Evolutionary conservation across 768 basidiomycete species (phyloP).

Genomic region (Lactifluus hygrophoroides): DNA sequence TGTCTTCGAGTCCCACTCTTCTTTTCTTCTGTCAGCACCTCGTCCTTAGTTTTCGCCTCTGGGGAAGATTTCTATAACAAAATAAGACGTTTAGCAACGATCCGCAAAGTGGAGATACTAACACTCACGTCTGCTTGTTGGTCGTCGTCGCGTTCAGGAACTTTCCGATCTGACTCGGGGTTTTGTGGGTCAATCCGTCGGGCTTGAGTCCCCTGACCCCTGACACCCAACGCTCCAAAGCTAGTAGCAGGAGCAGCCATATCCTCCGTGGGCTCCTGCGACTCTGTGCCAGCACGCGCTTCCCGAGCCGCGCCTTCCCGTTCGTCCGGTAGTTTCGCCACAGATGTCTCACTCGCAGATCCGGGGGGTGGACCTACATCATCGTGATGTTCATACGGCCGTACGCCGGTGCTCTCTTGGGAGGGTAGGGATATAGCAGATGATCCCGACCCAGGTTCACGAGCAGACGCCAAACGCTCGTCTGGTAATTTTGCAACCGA

Average conservation of each 20-base stretch:
- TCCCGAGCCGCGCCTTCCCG: not conserved
- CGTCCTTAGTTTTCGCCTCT: constrained; percentile 4
- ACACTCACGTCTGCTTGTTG: not conserved
- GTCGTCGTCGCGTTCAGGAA: not conserved
- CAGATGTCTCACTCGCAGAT: constrained; percentile 33
- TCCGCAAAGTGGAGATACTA: not conserved
- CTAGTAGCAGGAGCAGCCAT: not conserved
- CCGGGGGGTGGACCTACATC: constrained; percentile 46
- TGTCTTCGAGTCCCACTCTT: not conserved
- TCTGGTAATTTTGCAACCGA: constrained; percentile 43
- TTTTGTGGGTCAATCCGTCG: not conserved
- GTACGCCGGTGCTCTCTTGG: constrained; percentile 26
- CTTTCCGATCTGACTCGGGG: not conserved
- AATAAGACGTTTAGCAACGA: not conserved
- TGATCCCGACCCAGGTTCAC: not conserved
- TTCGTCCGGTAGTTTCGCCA: constrained; percentile 43
- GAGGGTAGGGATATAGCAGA: constrained; percentile 28
- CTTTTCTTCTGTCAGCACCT: not conserved
- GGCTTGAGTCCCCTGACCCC: not conserved
- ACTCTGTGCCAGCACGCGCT: not conserved
- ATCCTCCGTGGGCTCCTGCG: not conserved
- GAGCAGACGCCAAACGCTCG: constrained; percentile 27
- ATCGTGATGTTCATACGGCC: constrained; percentile 26
- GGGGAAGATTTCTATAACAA: not conserved
- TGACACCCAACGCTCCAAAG: not conserved